Percentiles rank a stretch among this genome's conserved stretches.
phyloP scores from a whole-genome alignment of 306 rosid genomes.

The Castanospermum australe region DNA sequence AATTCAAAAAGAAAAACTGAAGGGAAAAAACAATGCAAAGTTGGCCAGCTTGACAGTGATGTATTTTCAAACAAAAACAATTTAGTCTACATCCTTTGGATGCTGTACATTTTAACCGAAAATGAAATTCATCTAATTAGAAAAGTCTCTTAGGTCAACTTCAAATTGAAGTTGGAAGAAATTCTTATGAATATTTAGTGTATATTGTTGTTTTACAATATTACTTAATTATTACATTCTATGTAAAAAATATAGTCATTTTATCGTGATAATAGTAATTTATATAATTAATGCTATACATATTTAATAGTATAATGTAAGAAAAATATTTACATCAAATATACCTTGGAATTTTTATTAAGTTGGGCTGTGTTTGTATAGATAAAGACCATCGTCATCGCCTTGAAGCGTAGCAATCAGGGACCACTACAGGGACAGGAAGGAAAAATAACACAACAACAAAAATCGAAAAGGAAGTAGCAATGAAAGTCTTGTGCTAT shows the following conservation, averaged over 20 bases:
- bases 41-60: neutral
- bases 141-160: neutral
- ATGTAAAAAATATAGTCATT: no score
- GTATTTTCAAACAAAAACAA: neutral
- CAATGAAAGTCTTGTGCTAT: neutral
- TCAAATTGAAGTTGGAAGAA: slow-evolving; percentile 11
- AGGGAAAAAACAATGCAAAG: neutral
- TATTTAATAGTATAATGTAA: no score
- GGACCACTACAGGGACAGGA: slow-evolving; percentile 10
- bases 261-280: no score
- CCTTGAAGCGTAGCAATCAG: slow-evolving; percentile 8
- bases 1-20: neutral
- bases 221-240: no score
- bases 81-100: neutral
- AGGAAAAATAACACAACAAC: neutral
- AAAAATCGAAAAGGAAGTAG: neutral
- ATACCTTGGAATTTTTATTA: no score
- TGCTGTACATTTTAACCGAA: neutral
- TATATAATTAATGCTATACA: no score
- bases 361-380: neutral
- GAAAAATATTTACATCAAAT: no score
- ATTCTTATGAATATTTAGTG: no score
- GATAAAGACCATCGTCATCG: neutral
- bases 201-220: no score
- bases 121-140: slow-evolving; percentile 12